Percentiles rank a stretch among this genome's conserved stretches.
phyloP scores from a whole-genome alignment of 257 asterid species.

The Solanum tacnaense region DNA sequence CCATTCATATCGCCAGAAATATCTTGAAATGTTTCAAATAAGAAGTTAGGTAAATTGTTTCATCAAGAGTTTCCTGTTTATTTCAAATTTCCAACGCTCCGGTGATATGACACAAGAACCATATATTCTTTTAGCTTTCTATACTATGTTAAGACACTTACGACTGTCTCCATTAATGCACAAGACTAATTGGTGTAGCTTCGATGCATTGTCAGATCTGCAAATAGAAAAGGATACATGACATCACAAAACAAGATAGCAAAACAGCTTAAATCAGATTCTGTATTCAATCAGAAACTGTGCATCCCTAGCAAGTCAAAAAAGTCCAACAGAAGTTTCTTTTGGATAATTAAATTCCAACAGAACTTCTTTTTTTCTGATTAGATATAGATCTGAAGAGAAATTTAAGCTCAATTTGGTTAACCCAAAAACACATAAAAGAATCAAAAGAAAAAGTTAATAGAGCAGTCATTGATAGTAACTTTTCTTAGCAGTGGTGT shows the following conservation, averaged over 20 bases:
- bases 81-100: background rate
- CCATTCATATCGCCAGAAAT: background rate
- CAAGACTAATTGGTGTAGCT: slow-evolving; percentile 7
- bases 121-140: background rate
- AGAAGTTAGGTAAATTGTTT: background rate
- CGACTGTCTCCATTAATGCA: slow-evolving; percentile 39
- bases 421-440: background rate
- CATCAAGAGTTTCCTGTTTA: background rate
- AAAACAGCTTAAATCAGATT: background rate
- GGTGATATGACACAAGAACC: background rate
- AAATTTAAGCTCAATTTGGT: background rate
- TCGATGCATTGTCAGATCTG: slow-evolving; percentile 24
- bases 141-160: slow-evolving; percentile 25
- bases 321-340: background rate
- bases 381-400: background rate
- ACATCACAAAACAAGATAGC: background rate
- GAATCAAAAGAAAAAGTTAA: background rate
- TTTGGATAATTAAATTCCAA: background rate
- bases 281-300: background rate
- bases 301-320: background rate
- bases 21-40: background rate
- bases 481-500: background rate
- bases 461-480: background rate
- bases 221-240: background rate
- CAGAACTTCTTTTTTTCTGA: background rate